Percentiles rank a stretch among this genome's conserved stretches.
Evolutionary conservation across 345 rosid species (phyloP).

Genomic region (Ailanthus altissimus): DNA sequence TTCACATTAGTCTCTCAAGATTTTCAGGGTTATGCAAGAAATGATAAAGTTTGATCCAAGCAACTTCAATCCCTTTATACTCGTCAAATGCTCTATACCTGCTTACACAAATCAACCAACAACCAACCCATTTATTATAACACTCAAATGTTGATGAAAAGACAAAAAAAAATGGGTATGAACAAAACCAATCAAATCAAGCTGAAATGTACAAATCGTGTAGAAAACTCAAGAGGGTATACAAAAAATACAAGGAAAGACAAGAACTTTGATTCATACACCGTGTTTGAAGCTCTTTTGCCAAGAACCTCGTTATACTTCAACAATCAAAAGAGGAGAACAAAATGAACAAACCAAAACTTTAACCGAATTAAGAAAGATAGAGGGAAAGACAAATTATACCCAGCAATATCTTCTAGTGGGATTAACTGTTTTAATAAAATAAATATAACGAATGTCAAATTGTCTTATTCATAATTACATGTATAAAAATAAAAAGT

Average conservation of each 20-base stretch:
- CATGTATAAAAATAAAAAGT: too few relatives aligned
- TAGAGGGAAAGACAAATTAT: constrained; percentile 23
- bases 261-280: constrained; percentile 54
- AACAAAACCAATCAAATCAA: constrained; percentile 15
- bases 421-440: constrained; percentile 97
- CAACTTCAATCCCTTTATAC: constrained; percentile 91
- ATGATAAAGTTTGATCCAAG: constrained; percentile 97
- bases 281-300: constrained; percentile 96
- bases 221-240: constrained; percentile 31
- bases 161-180: constrained; percentile 3
- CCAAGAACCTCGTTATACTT: constrained; percentile 95
- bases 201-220: background rate
- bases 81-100: constrained; percentile 95
- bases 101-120: constrained; percentile 37
- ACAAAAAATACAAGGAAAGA: constrained; percentile 6
- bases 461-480: too few relatives aligned
- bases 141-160: constrained; percentile 17
- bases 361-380: constrained; percentile 5
- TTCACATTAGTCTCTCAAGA: constrained; percentile 91
- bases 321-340: constrained; percentile 24
- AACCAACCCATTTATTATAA: constrained; percentile 26
- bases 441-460: too few relatives aligned
- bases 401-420: constrained; percentile 98
- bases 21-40: constrained; percentile 91
- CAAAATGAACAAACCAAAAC: constrained; percentile 11